Base-by-base conservation (phyloP, 1,284 basidiomycete species). In the Rhodotorula mucilaginosa region DNA sequence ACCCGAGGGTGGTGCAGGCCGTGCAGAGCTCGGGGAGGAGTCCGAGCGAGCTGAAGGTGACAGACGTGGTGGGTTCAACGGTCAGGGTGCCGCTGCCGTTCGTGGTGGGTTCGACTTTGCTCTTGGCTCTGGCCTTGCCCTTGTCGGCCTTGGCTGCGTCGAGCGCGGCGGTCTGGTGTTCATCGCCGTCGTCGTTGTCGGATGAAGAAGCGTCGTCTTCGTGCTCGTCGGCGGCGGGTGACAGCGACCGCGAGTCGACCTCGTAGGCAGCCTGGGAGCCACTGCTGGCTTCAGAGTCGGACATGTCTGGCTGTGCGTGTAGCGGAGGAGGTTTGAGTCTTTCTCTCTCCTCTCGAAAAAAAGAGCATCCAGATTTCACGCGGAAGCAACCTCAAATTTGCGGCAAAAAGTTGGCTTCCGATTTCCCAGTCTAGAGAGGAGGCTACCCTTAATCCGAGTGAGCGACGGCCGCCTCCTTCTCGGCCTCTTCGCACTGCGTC, bases 11-110 rank as follows among this genome's bases (percentile, higher is more conserved):
- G 61, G 88, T 85, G 69, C 97, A 88, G 3, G 95, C 91, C 78
- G 92, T 87, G 65, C 97, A 89, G 6, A 99, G 86, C 68, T 93
- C 92, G 51, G 91, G 88, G 71, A 94, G 95, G 64, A 99, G 85
- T 39, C 95, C 94, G 46, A 99, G 87, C 54, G 82, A 82, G 46
- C 82, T 80, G 74, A 88, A 88, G 0, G 85, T 83, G 70, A 77
- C 58, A 0, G 69, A 56, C 8, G 65, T 23, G 18, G 52, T 64
- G 23, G 51, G 18, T 21, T 73, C 68, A 65, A 58, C 58, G 18
- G 69, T 61, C 56, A 69, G 67, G 44, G 56, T 49, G 39, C 29
- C 18, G 19, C 26, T 26, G 26, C 61, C 26, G 1, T 31, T 10
- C 3, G 47, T 19, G 13, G 47, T 19, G 13, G 44, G 58, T 12